These are phyloP conservation scores for Emmonsiellopsis sp. DNA, from an alignment of 2,329 filamentous ascomycete genomes.

Conservation along the genomic window DNA sequence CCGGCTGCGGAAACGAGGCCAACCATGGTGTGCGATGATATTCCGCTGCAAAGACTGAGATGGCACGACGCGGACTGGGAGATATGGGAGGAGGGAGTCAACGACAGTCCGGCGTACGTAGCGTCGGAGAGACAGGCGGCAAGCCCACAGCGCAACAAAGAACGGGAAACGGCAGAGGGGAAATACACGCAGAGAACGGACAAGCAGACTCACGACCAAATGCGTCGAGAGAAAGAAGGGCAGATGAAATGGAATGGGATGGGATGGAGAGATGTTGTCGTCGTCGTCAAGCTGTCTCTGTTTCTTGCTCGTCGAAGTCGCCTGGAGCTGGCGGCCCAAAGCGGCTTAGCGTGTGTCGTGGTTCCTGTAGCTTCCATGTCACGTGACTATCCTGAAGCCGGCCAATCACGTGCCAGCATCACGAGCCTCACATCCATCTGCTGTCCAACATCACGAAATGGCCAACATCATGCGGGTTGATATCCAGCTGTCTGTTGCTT, in stretches of 20 bases:
- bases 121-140: no score
- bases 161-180: no score
- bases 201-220: no score
- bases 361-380: not conserved
- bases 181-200: no score
- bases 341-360: not conserved
- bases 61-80: no score
- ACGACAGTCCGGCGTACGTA: no score
- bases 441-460: no score
- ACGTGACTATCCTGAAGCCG: not conserved
- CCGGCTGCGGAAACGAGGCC: constrained; percentile 89
- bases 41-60: no score
- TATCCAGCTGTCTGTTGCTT: no score
- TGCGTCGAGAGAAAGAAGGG: not conserved
- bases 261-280: not conserved
- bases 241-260: not conserved
- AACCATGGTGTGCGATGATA: constrained; percentile 55
- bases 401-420: not conserved
- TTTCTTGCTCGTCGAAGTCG: not conserved
- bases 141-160: no score
- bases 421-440: not conserved
- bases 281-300: not conserved
- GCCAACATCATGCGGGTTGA: no score
- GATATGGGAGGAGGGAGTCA: no score
- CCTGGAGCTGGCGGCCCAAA: not conserved